These are phyloP conservation scores for Trypanosoma avium DNA, from an alignment of 208 protist genomes.

Conservation along the genomic window DNA sequence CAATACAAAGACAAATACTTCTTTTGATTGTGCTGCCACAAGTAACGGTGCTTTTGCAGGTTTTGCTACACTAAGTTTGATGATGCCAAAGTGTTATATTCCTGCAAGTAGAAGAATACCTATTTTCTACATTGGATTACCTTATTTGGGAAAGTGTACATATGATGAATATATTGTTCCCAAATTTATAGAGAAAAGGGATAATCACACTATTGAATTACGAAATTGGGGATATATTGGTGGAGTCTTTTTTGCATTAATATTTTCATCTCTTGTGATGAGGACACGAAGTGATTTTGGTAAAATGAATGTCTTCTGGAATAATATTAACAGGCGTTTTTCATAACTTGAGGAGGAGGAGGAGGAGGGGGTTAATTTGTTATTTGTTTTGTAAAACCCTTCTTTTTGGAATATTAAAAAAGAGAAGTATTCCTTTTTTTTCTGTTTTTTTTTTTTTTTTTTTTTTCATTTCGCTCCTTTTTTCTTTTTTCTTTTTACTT, in stretches of 20 bases:
- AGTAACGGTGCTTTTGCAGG: constrained; percentile 80
- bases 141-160: constrained; percentile 68
- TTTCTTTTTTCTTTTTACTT: not conserved
- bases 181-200: constrained; percentile 51
- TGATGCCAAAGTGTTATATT: constrained; percentile 65
- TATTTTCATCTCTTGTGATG: constrained; percentile 69
- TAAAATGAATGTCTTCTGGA: constrained; percentile 39
- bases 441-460: not conserved
- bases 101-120: constrained; percentile 52
- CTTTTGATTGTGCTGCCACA: constrained; percentile 62
- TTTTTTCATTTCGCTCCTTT: not conserved
- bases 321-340: constrained; percentile 27
- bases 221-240: constrained; percentile 86
- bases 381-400: not conserved
- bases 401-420: not conserved
- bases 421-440: not conserved
- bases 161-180: constrained; percentile 84
- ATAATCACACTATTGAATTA: constrained; percentile 52
- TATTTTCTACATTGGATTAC: constrained; percentile 45
- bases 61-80: constrained; percentile 65
- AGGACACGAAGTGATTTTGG: constrained; percentile 51
- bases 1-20: constrained; percentile 42
- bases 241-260: constrained; percentile 76
- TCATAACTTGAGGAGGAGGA: too few relatives aligned
- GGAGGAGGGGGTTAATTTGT: not conserved